A percentile compares a stretch with the other conserved stretches of the same genome.
phyloP scores from a whole-genome alignment of 805 yeast species.

The Priceomyces fermenticarens region DNA sequence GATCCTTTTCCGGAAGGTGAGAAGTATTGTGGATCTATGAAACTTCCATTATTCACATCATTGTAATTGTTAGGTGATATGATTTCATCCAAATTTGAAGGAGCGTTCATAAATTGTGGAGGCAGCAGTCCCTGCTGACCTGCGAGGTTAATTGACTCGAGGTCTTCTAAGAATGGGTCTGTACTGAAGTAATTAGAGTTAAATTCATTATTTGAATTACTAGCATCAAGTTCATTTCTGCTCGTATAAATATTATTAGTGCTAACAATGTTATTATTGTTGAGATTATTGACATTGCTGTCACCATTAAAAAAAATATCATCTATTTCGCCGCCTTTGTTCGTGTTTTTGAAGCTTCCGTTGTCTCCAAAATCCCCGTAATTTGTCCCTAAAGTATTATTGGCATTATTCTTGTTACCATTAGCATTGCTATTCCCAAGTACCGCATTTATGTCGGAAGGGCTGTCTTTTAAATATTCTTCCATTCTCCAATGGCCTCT shows the following conservation, averaged over 20 bases:
- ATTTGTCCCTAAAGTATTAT: conserved; percentile 1
- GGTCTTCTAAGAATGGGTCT: conserved; percentile 32
- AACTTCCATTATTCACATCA: conserved; percentile 9
- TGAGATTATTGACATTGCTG: conserved; percentile 2
- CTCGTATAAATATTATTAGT: too few relatives aligned
- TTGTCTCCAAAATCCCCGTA: conserved; percentile 2
- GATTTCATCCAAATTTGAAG: conserved; percentile 34
- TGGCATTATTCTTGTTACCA: conserved; percentile 3
- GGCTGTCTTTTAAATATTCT: conserved; percentile 32
- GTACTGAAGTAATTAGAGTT: conserved; percentile 17
- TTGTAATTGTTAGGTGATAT: conserved; percentile 28
- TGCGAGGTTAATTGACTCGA: conserved; percentile 16
- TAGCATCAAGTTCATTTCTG: conserved; percentile 3
- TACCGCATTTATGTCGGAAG: conserved; percentile 17
- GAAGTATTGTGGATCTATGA: conserved; percentile 38
- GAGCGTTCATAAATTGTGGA: conserved; percentile 14
- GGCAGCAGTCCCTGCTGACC: conserved; percentile 6
- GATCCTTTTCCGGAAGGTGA: conserved; percentile 31
- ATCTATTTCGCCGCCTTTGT: not conserved
- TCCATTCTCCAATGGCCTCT: conserved; percentile 18
- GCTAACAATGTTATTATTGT: conserved; percentile 11
- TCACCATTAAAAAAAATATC: conserved; percentile 1
- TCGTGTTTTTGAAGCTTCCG: not conserved
- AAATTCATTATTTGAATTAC: conserved; percentile 11
- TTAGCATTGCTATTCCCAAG: conserved; percentile 4